Percentiles rank a stretch among this genome's conserved stretches.
Conservation (phyloP, 768 basidiomycete species). For the Amanita brunnescens region DNA sequence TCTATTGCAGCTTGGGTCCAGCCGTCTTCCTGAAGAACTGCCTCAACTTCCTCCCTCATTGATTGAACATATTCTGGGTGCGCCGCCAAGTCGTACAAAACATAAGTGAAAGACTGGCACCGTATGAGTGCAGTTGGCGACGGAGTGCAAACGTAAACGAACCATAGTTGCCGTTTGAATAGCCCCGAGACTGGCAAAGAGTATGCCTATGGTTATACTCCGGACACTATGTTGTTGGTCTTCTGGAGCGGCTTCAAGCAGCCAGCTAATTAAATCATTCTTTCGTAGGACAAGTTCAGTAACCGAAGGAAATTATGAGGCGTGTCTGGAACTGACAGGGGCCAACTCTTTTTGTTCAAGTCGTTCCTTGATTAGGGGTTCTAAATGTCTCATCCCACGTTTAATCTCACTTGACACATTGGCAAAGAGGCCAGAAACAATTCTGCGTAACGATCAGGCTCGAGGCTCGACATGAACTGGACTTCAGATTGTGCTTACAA, state of each 20-base stretch:
- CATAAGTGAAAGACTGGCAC: slow-evolving; percentile 25
- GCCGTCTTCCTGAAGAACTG: slow-evolving; percentile 25
- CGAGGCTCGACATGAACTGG: background rate
- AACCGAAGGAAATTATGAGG: background rate
- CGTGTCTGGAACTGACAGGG: slow-evolving; percentile 14
- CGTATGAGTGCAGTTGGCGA: background rate
- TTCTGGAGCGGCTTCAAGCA: slow-evolving; percentile 30
- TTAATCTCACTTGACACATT: slow-evolving; percentile 9
- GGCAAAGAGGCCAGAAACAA: slow-evolving; percentile 10
- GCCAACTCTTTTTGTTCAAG: slow-evolving; percentile 20
- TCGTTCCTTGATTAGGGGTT: slow-evolving; percentile 20
- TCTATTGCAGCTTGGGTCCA: slow-evolving; percentile 27
- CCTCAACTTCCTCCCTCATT: slow-evolving; percentile 36
- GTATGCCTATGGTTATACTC: slow-evolving; percentile 24
- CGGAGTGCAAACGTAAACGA: slow-evolving; percentile 9
- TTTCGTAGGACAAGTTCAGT: slow-evolving; percentile 9
- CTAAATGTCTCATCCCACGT: slow-evolving; percentile 16
- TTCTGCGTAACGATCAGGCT: slow-evolving; percentile 5
- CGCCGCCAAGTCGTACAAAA: slow-evolving; percentile 28
- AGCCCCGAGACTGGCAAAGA: slow-evolving; percentile 33
- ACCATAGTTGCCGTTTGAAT: slow-evolving; percentile 37
- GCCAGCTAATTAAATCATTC: slow-evolving; percentile 42
- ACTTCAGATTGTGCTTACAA: slow-evolving; percentile 14
- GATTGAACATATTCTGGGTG: slow-evolving; percentile 22
- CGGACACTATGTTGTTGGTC: slow-evolving; percentile 18